A percentile compares a stretch with the other conserved stretches of the same genome.
phyloP scores from a whole-genome alignment of 345 rosid genomes.

The Hibiscus trionum region DNA sequence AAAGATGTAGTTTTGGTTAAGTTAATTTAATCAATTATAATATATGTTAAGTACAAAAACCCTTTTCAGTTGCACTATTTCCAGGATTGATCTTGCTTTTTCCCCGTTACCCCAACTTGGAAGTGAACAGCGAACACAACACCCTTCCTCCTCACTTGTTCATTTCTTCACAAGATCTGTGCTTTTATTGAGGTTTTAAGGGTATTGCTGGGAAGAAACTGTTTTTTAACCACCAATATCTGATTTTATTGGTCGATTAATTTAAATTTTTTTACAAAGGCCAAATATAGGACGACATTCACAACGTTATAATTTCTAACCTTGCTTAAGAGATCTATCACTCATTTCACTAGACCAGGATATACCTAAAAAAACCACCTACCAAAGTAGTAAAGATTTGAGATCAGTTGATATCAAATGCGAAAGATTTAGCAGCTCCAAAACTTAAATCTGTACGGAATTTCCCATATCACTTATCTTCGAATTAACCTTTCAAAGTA shows the following conservation, averaged over 20 bases:
- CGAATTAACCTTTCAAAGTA: not conserved
- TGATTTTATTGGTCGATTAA: too few relatives aligned
- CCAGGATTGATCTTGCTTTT: constrained; percentile 3
- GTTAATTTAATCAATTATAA: not conserved
- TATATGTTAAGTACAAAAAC: not conserved
- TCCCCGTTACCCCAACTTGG: not conserved
- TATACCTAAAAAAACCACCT: too few relatives aligned
- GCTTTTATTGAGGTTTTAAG: not conserved
- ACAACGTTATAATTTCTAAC: too few relatives aligned
- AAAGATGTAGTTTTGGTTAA: not conserved
- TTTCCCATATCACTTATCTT: not conserved
- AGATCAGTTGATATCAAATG: not conserved
- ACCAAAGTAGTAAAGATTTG: not conserved
- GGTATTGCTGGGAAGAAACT: not conserved
- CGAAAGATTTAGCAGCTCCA: not conserved
- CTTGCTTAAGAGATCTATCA: too few relatives aligned
- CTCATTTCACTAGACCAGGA: too few relatives aligned
- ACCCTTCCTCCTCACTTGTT: not conserved
- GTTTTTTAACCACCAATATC: not conserved
- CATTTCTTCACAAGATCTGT: not conserved
- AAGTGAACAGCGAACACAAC: not conserved
- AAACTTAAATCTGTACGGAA: not conserved
- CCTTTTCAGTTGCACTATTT: not conserved
- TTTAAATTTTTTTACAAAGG: too few relatives aligned
- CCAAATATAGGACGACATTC: too few relatives aligned